These are phyloP conservation scores for Talaromyces pinophilus DNA, from an alignment of 2,329 filamentous ascomycete genomes.

Conservation along the genomic window DNA sequence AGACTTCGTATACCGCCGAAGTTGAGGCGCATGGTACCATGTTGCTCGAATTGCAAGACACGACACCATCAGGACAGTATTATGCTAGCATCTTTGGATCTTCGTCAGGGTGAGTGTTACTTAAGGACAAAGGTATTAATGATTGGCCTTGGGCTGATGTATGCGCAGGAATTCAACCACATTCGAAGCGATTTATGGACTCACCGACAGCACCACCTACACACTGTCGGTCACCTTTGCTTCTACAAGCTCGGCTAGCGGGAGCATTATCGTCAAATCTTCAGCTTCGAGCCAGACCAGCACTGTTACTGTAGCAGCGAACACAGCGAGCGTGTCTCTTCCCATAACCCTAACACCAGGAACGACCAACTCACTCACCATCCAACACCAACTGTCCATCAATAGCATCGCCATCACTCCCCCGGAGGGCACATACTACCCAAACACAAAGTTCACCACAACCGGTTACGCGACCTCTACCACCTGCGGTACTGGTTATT, in stretches of 20 bases:
- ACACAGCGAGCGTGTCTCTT: constrained; percentile 20
- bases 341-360: constrained; percentile 29
- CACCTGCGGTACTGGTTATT: constrained; percentile 44
- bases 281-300: constrained; percentile 1
- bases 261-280: background rate
- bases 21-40: constrained; percentile 35
- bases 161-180: constrained; percentile 7
- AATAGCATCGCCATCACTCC: constrained; percentile 29
- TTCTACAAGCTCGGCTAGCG: constrained; percentile 20
- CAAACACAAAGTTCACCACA: constrained; percentile 40
- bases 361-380: constrained; percentile 31
- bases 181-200: constrained; percentile 30
- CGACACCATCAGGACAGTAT: constrained; percentile 30
- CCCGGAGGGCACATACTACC: constrained; percentile 43
- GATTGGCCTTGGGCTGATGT: background rate
- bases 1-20: constrained; percentile 31
- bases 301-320: constrained; percentile 20
- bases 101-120: constrained; percentile 25
- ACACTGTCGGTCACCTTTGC: constrained; percentile 29
- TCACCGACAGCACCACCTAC: constrained; percentile 33
- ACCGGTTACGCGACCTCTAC: constrained; percentile 39
- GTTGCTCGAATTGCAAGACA: constrained; percentile 35
- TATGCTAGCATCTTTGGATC: constrained; percentile 24
- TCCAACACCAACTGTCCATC: constrained; percentile 26
- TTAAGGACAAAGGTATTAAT: background rate